phyloP scores from a whole-genome alignment of 2,329 filamentous ascomycete genomes.

The Aspergillus melleus region DNA sequence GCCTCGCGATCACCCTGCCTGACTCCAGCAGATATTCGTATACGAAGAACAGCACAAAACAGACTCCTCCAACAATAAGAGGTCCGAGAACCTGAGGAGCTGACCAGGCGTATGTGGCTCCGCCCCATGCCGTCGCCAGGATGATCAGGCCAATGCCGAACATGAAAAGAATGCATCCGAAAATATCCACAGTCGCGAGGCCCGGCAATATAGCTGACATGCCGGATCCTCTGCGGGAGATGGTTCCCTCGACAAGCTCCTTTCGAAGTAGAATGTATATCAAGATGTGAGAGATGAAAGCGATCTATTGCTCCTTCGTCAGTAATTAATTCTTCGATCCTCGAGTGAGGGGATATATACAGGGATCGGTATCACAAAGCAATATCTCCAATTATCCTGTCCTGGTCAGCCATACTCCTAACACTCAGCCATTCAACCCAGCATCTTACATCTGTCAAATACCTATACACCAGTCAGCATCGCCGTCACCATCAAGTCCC shows the following conservation, averaged over 20 bases:
- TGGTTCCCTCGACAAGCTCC: constrained; percentile 56
- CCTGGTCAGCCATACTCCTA: constrained; percentile 40
- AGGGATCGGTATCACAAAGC: constrained; percentile 65
- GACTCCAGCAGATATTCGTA: constrained; percentile 59
- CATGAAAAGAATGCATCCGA: constrained; percentile 59
- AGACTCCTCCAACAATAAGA: constrained; percentile 47
- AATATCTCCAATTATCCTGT: constrained; percentile 63
- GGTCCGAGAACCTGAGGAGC: constrained; percentile 52
- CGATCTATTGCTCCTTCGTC: too few species aligned
- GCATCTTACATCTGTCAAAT: constrained; percentile 32
- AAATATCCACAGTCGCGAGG: constrained; percentile 56
- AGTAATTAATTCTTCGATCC: too few species aligned
- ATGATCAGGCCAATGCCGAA: constrained; percentile 56
- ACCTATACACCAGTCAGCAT: constrained; percentile 20
- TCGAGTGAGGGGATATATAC: too few species aligned
- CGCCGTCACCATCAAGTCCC: neutral
- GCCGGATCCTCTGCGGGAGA: constrained; percentile 37
- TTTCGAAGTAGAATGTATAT: constrained; percentile 59
- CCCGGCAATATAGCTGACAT: constrained; percentile 45
- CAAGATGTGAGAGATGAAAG: constrained; percentile 52
- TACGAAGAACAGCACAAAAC: constrained; percentile 46
- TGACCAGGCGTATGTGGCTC: constrained; percentile 54
- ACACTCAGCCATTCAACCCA: neutral
- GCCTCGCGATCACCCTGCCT: constrained; percentile 46
- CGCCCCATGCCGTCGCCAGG: constrained; percentile 58